These are phyloP conservation scores for Nemania diffusa DNA, from an alignment of 2,329 filamentous ascomycete species.

Conservation along the genomic window DNA sequence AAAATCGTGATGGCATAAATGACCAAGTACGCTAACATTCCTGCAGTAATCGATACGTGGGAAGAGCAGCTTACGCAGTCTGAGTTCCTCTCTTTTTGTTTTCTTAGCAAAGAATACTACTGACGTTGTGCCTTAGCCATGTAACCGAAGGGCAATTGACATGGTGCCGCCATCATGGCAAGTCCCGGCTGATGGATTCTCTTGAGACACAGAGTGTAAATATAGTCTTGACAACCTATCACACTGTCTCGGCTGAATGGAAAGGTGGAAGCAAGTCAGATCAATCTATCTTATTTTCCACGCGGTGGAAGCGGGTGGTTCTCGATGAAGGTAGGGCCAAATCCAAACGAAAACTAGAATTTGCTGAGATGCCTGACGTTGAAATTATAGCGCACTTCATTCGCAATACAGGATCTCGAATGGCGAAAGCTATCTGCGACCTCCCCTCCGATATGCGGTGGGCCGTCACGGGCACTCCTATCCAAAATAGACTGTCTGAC, in stretches of 20 bases:
- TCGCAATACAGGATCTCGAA: conserved; percentile 50
- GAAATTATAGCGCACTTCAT: conserved; percentile 54
- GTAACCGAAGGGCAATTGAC: conserved; percentile 38
- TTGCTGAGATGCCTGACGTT: background rate
- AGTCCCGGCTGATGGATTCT: conserved; percentile 34
- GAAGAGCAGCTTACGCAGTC: conserved; percentile 50
- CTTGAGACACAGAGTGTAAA: conserved; percentile 36
- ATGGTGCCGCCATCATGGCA: conserved; percentile 49
- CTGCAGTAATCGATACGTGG: conserved; percentile 53
- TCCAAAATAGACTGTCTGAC: conserved; percentile 59
- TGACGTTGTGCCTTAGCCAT: conserved; percentile 44
- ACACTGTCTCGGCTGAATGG: conserved; percentile 55
- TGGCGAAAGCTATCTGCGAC: conserved; percentile 52
- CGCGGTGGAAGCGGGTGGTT: conserved; percentile 53
- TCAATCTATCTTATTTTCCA: conserved; percentile 47
- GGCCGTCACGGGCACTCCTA: conserved; percentile 61
- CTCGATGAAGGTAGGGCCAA: conserved; percentile 52
- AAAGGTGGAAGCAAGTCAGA: conserved; percentile 16
- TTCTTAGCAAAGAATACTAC: background rate
- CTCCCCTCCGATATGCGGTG: conserved; percentile 54
- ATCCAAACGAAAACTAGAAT: background rate
- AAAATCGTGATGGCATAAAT: background rate
- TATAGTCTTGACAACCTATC: conserved; percentile 56
- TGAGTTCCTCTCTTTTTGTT: background rate
- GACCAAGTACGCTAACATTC: background rate